Base-by-base conservation (phyloP, 345 rosid genomes). In the Aegle marmelos region DNA sequence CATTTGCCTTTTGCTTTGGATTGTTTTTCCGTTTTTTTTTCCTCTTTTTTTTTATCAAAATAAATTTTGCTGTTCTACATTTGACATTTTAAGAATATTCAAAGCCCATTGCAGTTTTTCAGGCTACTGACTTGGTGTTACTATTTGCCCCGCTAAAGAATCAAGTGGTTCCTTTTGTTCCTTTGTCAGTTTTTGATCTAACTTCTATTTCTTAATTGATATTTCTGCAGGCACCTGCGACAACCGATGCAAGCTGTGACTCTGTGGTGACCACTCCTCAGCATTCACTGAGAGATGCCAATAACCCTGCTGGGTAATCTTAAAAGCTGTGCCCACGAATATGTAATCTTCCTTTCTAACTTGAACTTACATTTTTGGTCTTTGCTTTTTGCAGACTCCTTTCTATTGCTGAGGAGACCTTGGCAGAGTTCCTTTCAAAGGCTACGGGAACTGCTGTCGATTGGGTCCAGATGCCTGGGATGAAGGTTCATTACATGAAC, bases 391-490 rank as follows among this genome's bases (percentile, higher is more conserved):
- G 73, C 88, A 97, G 99, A 87, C 95, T 97, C 88, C 97, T 97
- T 83, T 91, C 98, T 53, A 92, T 97, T 77, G 99, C 99, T 5
- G 98, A 97, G 94, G 98, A 94, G 94, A 93, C 99, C 73, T 92
- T 97, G 95, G 90, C 98, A 88, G 98, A 94, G 95, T 97, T 97
- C 97, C 99, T 97, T 83, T 93, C 98, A 82, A 97, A 97, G 98
- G 99, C 99, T 92, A 97, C 98, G 76, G 99, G 99, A 97, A 97
- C 99, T 89, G 98, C 98, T 93, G 98, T 97, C 78, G 98, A 97
- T 90, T 97, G 99, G 99, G 98, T 97, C 90, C 99, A 97, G 93
- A 92, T 97, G 99, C 98, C 98, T 89, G 99, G 99, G 98, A 97
- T 97, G 99, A 97, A 97, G 99, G 99, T 97, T 67, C 22, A 8